Conservation (phyloP, 2,329 filamentous ascomycete species). For the Curvularia verruculosa region DNA sequence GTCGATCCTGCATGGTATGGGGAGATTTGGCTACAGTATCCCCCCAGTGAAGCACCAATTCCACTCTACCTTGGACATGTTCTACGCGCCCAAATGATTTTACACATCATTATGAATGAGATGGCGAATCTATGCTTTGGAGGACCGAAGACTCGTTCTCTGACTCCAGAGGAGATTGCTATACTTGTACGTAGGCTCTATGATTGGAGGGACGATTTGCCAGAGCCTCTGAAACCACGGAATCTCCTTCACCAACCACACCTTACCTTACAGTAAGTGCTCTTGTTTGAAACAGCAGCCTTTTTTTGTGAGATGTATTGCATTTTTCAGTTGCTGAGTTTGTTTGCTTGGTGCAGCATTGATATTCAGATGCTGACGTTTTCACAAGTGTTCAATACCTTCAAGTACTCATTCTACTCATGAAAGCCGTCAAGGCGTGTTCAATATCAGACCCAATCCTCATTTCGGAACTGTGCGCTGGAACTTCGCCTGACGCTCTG, state of each 20-base stretch:
- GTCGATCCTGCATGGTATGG: neutral
- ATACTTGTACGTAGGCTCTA: neutral
- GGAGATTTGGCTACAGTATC: neutral
- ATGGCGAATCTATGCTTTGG: neutral
- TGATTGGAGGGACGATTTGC: neutral
- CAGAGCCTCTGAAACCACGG: neutral
- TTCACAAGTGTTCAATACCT: no score
- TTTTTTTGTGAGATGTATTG: no score
- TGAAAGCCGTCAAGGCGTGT: no score
- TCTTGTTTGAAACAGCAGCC: no score
- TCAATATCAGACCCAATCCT: neutral
- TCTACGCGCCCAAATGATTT: neutral
- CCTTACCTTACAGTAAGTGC: neutral
- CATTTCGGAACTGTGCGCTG: neutral
- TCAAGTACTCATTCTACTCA: no score
- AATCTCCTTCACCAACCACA: neutral
- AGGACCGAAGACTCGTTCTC: neutral
- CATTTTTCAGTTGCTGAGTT: no score
- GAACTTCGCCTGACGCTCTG: no score
- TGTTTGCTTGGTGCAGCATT: no score
- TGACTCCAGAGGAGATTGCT: neutral
- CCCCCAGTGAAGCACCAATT: neutral
- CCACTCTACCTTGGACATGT: neutral
- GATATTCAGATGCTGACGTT: no score
- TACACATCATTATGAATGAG: neutral